A percentile compares a stretch with the other conserved stretches of the same genome.
These are phyloP conservation scores for Aspergillus cristatus DNA, from an alignment of 495 filamentous ascomycete species.

Conservation along the genomic window DNA sequence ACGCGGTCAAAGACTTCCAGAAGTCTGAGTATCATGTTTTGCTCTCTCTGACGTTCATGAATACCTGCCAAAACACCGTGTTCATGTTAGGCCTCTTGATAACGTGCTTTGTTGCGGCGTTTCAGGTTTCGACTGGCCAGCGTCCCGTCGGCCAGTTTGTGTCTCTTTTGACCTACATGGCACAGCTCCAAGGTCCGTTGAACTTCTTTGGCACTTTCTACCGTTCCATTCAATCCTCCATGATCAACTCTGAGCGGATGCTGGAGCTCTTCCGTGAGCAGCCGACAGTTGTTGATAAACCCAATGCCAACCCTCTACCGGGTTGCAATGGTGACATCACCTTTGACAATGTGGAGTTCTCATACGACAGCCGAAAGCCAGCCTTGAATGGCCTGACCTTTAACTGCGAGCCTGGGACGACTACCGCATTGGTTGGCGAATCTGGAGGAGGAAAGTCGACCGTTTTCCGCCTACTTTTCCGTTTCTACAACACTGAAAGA, in stretches of 20 bases:
- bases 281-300: constrained; percentile 75
- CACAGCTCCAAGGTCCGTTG: constrained; percentile 82
- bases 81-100: constrained; percentile 86
- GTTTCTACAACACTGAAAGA: constrained; percentile 76
- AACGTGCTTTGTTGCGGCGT: constrained; percentile 78
- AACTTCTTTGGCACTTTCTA: constrained; percentile 99
- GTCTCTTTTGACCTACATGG: constrained; percentile 76
- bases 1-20: constrained; percentile 75
- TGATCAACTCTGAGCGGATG: constrained; percentile 95
- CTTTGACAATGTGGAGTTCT: constrained; percentile 82
- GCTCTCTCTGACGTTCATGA: constrained; percentile 84
- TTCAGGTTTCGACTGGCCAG: constrained; percentile 68
- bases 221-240: constrained; percentile 84
- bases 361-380: constrained; percentile 80
- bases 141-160: constrained; percentile 73
- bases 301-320: constrained; percentile 43
- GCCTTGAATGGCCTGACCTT: constrained; percentile 78
- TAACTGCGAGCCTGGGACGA: constrained; percentile 76
- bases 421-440: constrained; percentile 91
- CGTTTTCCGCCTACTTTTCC: constrained; percentile 90
- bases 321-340: constrained; percentile 69
- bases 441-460: constrained; percentile 96
- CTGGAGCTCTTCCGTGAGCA: constrained; percentile 92
- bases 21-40: constrained; percentile 79
- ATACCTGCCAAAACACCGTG: constrained; percentile 84